Evolutionary conservation across 1,284 basidiomycete species (phyloP), one percentile per base, ranked within the genome.

Genomic region (Apiotrichum sp.): DNA sequence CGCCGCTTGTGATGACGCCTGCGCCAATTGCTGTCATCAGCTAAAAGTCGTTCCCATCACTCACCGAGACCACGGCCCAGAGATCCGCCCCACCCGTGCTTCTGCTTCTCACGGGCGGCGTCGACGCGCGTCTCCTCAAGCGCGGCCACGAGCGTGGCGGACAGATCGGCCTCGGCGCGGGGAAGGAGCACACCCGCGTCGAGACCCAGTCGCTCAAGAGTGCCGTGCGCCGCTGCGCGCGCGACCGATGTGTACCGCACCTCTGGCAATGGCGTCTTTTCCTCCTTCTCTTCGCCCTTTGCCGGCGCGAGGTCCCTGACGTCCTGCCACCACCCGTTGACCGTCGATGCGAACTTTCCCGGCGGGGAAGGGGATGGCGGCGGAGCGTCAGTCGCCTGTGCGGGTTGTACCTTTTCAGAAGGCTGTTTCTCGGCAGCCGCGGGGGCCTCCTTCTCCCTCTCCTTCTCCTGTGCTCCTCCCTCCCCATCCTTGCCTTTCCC

Each of bases 21-120:
- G 78, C 78, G 1, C 77, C 80, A 0, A 78, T 81, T 1, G 79
- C 80, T 67, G 47, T 13, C 36, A 13, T n/a, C 32, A 52, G 56
- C 50, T 56, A 45, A 36, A 47, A 38, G 36, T 38, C 36, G 13
- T 38, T 38, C 13, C 13, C 13, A 22, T 22, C 36, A 61, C 68
- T 50, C 50, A 67, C 69, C 70, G 0, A 77, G 70, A 62, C 73
- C 71, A 34, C 78, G 58, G 0, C 78, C 78, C 13, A 76, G 65
- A 7, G 36, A 38, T 13, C 36, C 36, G 36, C 36, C 36, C 36
- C 36, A 38, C 36, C 36, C 36, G 13, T 38, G 36, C 36, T 73
- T 70, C 48, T 77, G 71, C 40, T 69, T 69, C 45, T 70, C 67
- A 33, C 73, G 62, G 1, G 75, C 68, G 13, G 63, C 66, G 48